Base-by-base conservation (phyloP, 257 asterid species). In the Capsicum pubescens region DNA sequence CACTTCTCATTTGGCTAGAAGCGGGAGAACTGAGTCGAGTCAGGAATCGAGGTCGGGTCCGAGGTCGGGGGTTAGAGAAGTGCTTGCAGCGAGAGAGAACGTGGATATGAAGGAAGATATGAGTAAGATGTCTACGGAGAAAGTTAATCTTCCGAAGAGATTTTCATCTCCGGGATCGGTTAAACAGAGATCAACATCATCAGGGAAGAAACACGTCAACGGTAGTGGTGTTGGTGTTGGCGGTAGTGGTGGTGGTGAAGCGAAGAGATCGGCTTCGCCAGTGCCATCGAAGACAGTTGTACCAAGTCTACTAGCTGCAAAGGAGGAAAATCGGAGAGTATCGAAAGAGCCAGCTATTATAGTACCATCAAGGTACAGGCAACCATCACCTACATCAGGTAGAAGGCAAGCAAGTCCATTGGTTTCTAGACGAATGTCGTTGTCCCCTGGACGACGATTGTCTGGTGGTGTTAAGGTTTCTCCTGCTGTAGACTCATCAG, bases 301-400 rank as follows among this genome's bases (percentile, higher is more conserved):
- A 64, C 99, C 99, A 1, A 95, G 99, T 82, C 89, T 97, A 35
- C 90, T 84, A 42, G 89, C 91, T 17, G 98, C 99, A 0, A 95
- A 93, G 85, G 99, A 95, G 84, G 99, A 97, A 84, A 95, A 91
- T 19, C 66, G 98, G 84, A 90, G 92, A 90, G 86, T 87, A 2
- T 87, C 98, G 0, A 95, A 78, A 81, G 99, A 97, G 83, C 90
- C 98, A 6, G 93, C 98, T 0, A 97, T 97, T 13, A 82, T 97
- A 39, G 99, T 97, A 58, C 99, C 99, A 5, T 97, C 98, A 32
- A 89, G 99, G 86, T 97, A 97, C 74, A 83, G 98, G 69, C 98
- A 93, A 87, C 98, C 98, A 4, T 94, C 98, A 1, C 98, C 98
- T 1, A 94, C 96, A 0, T 84, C 91, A 5, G 92, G 86, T 46